A percentile compares a stretch with the other conserved stretches of the same genome.
Evolutionary conservation across 139 green algal genomes (phyloP).

Genomic region (Tetradesmus lagerheimii): DNA sequence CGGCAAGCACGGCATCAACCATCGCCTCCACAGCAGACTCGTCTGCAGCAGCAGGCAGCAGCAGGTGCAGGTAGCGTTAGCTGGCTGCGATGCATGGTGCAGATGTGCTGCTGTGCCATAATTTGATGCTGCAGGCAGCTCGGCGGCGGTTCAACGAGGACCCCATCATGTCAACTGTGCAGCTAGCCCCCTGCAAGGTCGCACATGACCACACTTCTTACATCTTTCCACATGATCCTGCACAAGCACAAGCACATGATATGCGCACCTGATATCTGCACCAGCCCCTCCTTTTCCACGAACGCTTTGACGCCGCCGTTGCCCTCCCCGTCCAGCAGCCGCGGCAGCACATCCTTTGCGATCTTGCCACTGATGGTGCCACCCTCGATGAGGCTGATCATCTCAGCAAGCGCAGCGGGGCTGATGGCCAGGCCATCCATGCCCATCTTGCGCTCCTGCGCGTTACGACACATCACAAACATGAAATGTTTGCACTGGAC

Average conservation of each 20-base stretch:
- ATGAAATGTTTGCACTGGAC: background rate
- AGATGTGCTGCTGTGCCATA: no score
- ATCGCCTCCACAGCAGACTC: slow-evolving; percentile 78
- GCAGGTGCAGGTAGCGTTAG: background rate
- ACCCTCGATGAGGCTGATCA: slow-evolving; percentile 93
- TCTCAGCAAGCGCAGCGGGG: slow-evolving; percentile 83
- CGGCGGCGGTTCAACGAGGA: no score
- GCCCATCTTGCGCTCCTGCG: slow-evolving; percentile 60
- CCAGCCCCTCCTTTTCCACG: slow-evolving; percentile 78
- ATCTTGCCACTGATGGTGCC: slow-evolving; percentile 97
- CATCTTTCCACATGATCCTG: no score
- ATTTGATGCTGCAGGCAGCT: no score
- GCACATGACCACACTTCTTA: no score
- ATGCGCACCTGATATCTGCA: slow-evolving; percentile 90
- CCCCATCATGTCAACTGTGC: no score
- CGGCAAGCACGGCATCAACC: slow-evolving; percentile 83
- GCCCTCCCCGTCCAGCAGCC: slow-evolving; percentile 77
- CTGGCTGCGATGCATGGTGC: no score
- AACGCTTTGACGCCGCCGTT: slow-evolving; percentile 63
- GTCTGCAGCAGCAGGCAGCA: slow-evolving; percentile 57
- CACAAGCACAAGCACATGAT: no score
- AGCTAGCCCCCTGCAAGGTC: no score
- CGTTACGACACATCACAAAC: background rate
- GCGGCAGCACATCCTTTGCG: slow-evolving; percentile 93
- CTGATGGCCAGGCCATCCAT: slow-evolving; percentile 68